phyloP scores from a whole-genome alignment of 2,329 filamentous ascomycete species.

The Drechslerella stenobrocha region DNA sequence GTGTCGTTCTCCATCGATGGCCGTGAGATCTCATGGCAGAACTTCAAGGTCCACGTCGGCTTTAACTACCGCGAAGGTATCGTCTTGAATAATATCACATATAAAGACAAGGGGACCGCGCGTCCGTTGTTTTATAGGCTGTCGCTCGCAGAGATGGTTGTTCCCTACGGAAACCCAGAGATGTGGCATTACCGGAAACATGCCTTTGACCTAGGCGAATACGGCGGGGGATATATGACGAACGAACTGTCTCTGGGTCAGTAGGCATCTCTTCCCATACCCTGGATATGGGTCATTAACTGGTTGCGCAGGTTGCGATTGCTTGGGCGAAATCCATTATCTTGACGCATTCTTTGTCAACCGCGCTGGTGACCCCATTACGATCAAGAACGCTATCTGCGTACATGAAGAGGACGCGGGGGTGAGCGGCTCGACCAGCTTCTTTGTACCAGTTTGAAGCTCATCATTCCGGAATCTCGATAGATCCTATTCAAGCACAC shows the following conservation, averaged over 20 bases:
- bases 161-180: slow-evolving; percentile 82
- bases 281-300: slow-evolving; percentile 10
- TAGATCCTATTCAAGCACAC: slow-evolving; percentile 87
- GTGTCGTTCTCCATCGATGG: slow-evolving; percentile 81
- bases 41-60: slow-evolving; percentile 88
- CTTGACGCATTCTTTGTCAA: slow-evolving; percentile 86
- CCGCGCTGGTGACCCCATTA: slow-evolving; percentile 71
- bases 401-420: slow-evolving; percentile 93
- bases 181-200: slow-evolving; percentile 79
- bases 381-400: slow-evolving; percentile 91
- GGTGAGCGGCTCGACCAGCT: slow-evolving; percentile 9
- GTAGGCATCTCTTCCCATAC: not conserved
- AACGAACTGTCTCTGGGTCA: slow-evolving; percentile 65
- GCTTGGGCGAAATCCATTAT: slow-evolving; percentile 89
- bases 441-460: not conserved
- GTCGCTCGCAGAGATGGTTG: slow-evolving; percentile 90
- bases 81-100: slow-evolving; percentile 85
- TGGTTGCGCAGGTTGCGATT: slow-evolving; percentile 70
- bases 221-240: slow-evolving; percentile 80
- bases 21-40: slow-evolving; percentile 80
- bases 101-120: slow-evolving; percentile 77
- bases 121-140: slow-evolving; percentile 85
- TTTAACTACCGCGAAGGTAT: slow-evolving; percentile 95
- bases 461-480: not conserved
- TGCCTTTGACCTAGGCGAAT: slow-evolving; percentile 78